A percentile compares a stretch with the other conserved stretches of the same genome.
These are phyloP conservation scores for Pneumocystis murina DNA, from an alignment of 1,139 yeast species.

Conservation along the genomic window DNA sequence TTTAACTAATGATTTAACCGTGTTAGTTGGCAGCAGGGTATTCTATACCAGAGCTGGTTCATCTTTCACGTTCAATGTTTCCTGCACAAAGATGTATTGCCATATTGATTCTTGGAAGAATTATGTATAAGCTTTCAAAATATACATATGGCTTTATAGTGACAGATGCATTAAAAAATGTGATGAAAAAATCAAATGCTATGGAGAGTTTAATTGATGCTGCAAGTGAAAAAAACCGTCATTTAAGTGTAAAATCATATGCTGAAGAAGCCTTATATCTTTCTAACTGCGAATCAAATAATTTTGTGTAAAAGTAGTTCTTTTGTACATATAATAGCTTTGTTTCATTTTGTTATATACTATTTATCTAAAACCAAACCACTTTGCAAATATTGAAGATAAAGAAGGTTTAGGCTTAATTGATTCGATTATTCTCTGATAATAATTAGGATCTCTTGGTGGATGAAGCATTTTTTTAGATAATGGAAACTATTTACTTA, in stretches of 20 bases:
- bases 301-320: constrained; percentile 30
- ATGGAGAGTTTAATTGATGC: constrained; percentile 62
- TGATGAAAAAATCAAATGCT: constrained; percentile 49
- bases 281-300: constrained; percentile 26
- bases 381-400: constrained; percentile 9
- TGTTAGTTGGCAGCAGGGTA: constrained; percentile 64
- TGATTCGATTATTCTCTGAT: constrained; percentile 46
- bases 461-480: constrained; percentile 50
- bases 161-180: constrained; percentile 58
- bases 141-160: constrained; percentile 36
- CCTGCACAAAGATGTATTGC: constrained; percentile 81
- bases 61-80: constrained; percentile 60
- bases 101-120: constrained; percentile 72
- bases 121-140: constrained; percentile 63
- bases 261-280: constrained; percentile 92
- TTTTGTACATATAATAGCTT: constrained; percentile 43
- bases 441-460: constrained; percentile 62
- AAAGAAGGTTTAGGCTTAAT: constrained; percentile 32
- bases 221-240: constrained; percentile 44
- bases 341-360: background rate
- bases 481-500: constrained; percentile 11
- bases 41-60: constrained; percentile 68
- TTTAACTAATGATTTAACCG: background rate
- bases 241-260: constrained; percentile 64
- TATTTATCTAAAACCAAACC: background rate